phyloP scores from a whole-genome alignment of 345 rosid species.

The Ceriops zippeliana region DNA sequence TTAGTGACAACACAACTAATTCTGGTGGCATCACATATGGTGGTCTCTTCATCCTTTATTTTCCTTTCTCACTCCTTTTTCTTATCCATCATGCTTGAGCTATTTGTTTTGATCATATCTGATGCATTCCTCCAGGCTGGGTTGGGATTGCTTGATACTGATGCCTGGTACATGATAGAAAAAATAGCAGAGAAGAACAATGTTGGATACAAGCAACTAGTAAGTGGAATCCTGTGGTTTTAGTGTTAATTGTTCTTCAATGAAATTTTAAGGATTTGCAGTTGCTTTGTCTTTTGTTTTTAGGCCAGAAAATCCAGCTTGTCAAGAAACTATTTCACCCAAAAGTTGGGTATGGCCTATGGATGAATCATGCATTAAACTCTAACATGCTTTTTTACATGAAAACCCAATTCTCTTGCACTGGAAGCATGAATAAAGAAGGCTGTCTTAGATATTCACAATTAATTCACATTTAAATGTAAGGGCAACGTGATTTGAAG shows the following conservation, averaged over 20 bases:
- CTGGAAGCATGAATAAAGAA: no score
- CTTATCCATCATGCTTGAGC: background rate
- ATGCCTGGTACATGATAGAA: constrained; percentile 92
- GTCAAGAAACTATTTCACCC: no score
- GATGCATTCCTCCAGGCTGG: constrained; percentile 60
- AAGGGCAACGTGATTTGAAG: no score
- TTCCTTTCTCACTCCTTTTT: constrained; percentile 16
- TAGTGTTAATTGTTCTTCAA: constrained; percentile 4
- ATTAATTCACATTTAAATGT: no score
- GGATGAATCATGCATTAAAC: no score
- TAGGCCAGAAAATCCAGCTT: background rate
- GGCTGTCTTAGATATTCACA: no score
- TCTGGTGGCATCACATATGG: constrained; percentile 92
- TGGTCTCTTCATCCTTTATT: constrained; percentile 24
- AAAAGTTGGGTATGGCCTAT: no score
- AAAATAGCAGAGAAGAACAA: constrained; percentile 86
- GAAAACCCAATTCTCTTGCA: no score
- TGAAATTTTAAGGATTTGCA: constrained; percentile 1
- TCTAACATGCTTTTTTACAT: no score
- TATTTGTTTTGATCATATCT: constrained; percentile 6
- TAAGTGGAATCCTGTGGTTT: constrained; percentile 35
- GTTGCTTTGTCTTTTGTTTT: constrained; percentile 1
- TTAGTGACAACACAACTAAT: constrained; percentile 77
- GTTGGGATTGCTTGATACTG: constrained; percentile 86
- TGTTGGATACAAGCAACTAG: constrained; percentile 78